Evolutionary conservation across 441 rosid species (phyloP).

Genomic region (Mallotus repandus): DNA sequence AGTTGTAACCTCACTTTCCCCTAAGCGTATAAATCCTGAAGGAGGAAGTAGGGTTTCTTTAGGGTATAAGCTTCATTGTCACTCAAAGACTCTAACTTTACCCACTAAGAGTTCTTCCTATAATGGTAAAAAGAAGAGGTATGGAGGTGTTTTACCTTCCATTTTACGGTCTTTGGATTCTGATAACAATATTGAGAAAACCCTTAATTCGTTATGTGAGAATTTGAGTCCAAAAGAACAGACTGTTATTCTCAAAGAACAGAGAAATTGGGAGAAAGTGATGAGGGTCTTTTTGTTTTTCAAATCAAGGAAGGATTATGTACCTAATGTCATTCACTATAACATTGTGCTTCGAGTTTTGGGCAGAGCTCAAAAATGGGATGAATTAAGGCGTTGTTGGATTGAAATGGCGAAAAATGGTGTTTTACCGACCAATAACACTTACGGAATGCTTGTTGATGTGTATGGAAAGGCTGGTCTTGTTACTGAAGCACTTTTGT

Average conservation of each 20-base stretch:
- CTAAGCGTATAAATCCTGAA: slow-evolving; percentile 18
- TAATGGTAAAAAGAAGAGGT: slow-evolving; percentile 38
- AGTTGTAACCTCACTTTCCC: slow-evolving; percentile 13
- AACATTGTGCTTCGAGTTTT: slow-evolving; percentile 73
- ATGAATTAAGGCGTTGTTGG: slow-evolving; percentile 79
- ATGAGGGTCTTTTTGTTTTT: slow-evolving; percentile 70
- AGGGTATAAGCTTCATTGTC: slow-evolving; percentile 53
- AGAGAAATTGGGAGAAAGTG: slow-evolving; percentile 53
- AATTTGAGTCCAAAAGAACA: slow-evolving; percentile 74
- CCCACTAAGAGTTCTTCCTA: slow-evolving; percentile 38
- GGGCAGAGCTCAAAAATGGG: slow-evolving; percentile 88
- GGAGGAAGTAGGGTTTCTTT: slow-evolving; percentile 32
- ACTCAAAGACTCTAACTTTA: slow-evolving; percentile 37
- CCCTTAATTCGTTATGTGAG: slow-evolving; percentile 50
- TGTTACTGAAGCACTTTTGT: slow-evolving; percentile 72
- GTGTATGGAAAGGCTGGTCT: slow-evolving; percentile 90
- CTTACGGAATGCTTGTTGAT: slow-evolving; percentile 83
- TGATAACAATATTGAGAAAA: slow-evolving; percentile 47
- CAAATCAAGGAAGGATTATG: slow-evolving; percentile 57
- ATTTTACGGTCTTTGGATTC: slow-evolving; percentile 62
- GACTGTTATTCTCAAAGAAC: slow-evolving; percentile 78
- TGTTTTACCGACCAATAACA: slow-evolving; percentile 66
- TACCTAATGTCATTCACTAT: slow-evolving; percentile 76
- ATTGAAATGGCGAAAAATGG: slow-evolving; percentile 76
- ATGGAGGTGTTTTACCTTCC: slow-evolving; percentile 59